phyloP scores from a whole-genome alignment of 2,329 filamentous ascomycete genomes.

The Alternaria arborescens region DNA sequence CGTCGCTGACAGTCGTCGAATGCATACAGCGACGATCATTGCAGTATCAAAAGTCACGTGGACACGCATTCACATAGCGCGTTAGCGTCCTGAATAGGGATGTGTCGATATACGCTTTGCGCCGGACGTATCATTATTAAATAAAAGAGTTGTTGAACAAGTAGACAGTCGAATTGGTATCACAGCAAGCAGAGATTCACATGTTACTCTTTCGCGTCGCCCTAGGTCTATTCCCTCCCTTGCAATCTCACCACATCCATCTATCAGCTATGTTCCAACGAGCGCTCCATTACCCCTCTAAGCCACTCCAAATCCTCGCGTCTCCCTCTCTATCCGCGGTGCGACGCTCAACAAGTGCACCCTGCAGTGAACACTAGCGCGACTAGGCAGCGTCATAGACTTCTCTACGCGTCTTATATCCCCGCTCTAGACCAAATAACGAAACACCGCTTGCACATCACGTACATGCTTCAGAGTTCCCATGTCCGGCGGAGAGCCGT shows the following conservation, averaged over 20 bases:
- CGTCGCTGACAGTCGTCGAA: background rate
- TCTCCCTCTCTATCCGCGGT: background rate
- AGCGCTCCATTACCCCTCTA: background rate
- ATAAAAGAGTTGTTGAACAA: background rate
- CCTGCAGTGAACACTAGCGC: constrained; percentile 6
- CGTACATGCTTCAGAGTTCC: background rate
- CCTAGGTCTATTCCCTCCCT: background rate
- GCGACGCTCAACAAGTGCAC: background rate
- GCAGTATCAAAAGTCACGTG: background rate
- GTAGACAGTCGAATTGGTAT: background rate
- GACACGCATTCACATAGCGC: background rate
- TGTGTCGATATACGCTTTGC: background rate
- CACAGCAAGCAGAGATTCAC: background rate
- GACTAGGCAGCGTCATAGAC: constrained; percentile 23
- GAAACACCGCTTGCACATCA: background rate
- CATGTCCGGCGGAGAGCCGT: constrained; percentile 34
- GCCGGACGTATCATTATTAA: background rate
- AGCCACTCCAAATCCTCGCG: background rate
- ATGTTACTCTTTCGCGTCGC: background rate
- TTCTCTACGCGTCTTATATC: background rate
- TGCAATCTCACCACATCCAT: background rate
- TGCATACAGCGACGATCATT: background rate
- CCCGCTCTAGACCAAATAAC: background rate
- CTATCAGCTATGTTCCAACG: background rate
- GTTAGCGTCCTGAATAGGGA: background rate